Base-by-base conservation (phyloP, 2,329 filamentous ascomycete genomes). In the Fusarium praegraminearum region DNA sequence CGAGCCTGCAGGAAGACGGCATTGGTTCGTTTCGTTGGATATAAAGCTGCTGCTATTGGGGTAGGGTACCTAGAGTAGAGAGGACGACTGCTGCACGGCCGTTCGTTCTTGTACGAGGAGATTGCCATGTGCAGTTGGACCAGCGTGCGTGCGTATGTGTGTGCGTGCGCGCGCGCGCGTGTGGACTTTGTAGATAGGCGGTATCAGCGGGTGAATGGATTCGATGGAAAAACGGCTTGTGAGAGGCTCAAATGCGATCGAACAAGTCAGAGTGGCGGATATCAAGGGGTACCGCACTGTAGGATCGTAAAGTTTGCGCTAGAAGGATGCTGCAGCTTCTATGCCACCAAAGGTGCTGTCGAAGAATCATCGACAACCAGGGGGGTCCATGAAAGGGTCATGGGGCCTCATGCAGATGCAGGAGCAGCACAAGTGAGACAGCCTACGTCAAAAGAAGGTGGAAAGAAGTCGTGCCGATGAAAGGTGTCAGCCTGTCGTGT, bases 281-380 rank as follows among this genome's bases (percentile, higher is more conserved):
- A 43, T 46, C 35, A 69, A 45, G 51, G 50, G 43, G 65, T 26
- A 43, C 6, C 22, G 45, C 22, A 43, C n/a, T 33, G 56, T 47
- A 57, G 68, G 64, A 52, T 57, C 18, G 18, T 57, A 74, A 57
- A 64, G 72, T 74, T 74, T 68, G 54, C 72, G 68, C 72, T 74
- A 74, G 72, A 74, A 74, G 70, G 60, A 46, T 54, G 16, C 49
- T 70, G 60, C 57, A 65, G 54, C 67, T 70, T 70, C 67, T 22
- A 65, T 62, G 33, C 16, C 30, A 47, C 43, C 36, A 24, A 40
- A 51, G 35, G 15, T 35, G 46, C 53, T 30, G 60, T 50, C 53
- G 40, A 64, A 43, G 54, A 59, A 69, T 69, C 59, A 65, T 68
- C 64, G 49, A 46, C 45, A 26, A 30, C 24, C 35, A 36, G 26